Evolutionary conservation across 1,139 yeast genomes (phyloP).

Genomic region (Geotrichum siamense): DNA sequence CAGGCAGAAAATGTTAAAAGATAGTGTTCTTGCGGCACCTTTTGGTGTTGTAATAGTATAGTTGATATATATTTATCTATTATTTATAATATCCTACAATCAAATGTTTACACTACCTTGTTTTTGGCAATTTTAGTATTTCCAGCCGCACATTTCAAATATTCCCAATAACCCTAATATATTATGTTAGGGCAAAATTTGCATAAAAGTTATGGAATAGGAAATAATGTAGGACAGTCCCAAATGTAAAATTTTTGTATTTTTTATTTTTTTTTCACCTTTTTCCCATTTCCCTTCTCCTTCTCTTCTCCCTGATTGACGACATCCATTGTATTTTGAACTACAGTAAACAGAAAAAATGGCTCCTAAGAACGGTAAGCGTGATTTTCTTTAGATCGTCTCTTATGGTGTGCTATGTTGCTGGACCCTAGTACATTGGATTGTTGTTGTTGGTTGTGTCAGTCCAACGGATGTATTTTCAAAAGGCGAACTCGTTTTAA

Average conservation of each 20-base stretch:
- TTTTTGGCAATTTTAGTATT: too few relatives aligned
- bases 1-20: conserved; percentile 16
- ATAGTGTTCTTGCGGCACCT: too few relatives aligned
- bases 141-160: too few relatives aligned
- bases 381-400: conserved; percentile 20
- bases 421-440: conserved; percentile 6
- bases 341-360: conserved; percentile 17
- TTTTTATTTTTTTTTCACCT: background rate
- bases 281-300: conserved; percentile 6
- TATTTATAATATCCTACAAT: too few relatives aligned
- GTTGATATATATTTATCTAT: too few relatives aligned
- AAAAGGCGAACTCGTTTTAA: conserved; percentile 9
- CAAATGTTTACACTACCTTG: too few relatives aligned
- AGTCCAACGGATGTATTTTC: conserved; percentile 1
- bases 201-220: background rate
- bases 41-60: too few relatives aligned
- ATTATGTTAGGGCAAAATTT: too few relatives aligned
- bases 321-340: conserved; percentile 19
- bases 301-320: conserved; percentile 13
- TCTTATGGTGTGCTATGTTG: conserved; percentile 8
- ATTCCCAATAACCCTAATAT: too few relatives aligned
- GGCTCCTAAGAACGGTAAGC: conserved; percentile 23
- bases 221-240: background rate
- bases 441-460: conserved; percentile 6
- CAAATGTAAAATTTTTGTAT: background rate